Percentiles rank a stretch among this genome's conserved stretches.
phyloP scores from a whole-genome alignment of 192 early-diverging fungal genomes.

The Backusella sp. region DNA sequence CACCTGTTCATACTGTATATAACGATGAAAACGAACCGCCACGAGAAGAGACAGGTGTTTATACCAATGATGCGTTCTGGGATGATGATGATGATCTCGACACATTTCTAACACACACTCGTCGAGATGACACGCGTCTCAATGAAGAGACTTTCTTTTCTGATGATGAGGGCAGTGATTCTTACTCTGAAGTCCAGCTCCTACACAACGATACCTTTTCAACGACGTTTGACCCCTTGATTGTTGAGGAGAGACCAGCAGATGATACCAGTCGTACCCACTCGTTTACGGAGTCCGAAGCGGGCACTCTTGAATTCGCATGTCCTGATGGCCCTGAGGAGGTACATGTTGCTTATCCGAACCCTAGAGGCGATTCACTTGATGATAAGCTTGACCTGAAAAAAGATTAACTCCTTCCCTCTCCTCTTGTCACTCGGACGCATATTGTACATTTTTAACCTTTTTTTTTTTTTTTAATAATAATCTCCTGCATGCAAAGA shows the following conservation, averaged over 20 bases:
- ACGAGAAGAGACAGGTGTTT: not conserved
- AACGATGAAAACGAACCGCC: not conserved
- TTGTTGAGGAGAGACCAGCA: not conserved
- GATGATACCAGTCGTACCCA: not conserved
- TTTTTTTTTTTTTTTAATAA: not conserved
- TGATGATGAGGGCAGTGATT: not conserved
- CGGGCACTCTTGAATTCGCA: not conserved
- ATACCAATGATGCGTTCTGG: not conserved
- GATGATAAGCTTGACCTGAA: not conserved
- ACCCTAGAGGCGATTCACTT: not conserved
- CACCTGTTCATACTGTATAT: not conserved
- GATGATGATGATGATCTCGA: not conserved
- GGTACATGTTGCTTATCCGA: not conserved
- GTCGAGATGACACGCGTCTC: not conserved
- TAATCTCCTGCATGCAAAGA: too few relatives aligned
- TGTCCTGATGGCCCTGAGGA: not conserved
- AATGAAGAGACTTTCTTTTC: not conserved
- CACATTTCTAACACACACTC: not conserved
- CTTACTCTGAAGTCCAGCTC: not conserved
- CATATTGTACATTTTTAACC: not conserved
- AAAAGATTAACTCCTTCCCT: not conserved
- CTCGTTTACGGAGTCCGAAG: not conserved
- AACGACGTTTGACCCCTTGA: not conserved
- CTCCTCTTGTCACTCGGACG: not conserved
- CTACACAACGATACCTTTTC: not conserved